Conservation (phyloP, 2,329 filamentous ascomycete genomes). For the Alternaria infectoria region DNA sequence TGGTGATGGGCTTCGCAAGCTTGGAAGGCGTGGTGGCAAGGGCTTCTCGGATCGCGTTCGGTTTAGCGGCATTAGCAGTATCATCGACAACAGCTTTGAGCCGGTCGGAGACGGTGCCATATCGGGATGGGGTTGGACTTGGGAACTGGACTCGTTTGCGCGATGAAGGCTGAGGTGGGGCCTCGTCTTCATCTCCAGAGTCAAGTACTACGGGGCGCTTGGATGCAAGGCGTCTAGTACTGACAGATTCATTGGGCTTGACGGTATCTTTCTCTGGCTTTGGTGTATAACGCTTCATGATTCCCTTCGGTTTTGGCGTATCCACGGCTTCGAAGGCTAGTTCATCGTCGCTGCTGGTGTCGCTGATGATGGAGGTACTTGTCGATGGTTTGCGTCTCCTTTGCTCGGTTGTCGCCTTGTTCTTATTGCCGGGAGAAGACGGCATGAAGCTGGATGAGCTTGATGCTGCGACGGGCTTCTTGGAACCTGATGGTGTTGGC, state of each 20-base stretch:
- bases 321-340: not conserved
- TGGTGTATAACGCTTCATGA: not conserved
- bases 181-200: not conserved
- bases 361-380: not conserved
- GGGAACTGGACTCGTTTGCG: not conserved
- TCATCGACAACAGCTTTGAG: not conserved
- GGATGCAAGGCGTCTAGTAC: not conserved
- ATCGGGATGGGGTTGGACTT: not conserved
- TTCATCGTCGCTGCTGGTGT: not conserved
- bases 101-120: not conserved
- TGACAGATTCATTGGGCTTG: not conserved
- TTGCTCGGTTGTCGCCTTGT: not conserved
- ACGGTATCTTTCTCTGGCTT: not conserved
- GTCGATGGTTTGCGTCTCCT: not conserved
- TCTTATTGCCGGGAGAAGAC: not conserved
- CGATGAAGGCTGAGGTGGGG: not conserved
- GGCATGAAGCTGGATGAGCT: not conserved
- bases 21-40: not conserved
- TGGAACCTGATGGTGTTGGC: not conserved
- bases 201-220: not conserved
- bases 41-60: not conserved
- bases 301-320: not conserved
- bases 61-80: not conserved
- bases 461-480: not conserved
- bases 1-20: not conserved